A percentile compares a stretch with the other conserved stretches of the same genome.
Evolutionary conservation across 2,329 filamentous ascomycete species (phyloP).

Genomic region (Hortaea sp.): DNA sequence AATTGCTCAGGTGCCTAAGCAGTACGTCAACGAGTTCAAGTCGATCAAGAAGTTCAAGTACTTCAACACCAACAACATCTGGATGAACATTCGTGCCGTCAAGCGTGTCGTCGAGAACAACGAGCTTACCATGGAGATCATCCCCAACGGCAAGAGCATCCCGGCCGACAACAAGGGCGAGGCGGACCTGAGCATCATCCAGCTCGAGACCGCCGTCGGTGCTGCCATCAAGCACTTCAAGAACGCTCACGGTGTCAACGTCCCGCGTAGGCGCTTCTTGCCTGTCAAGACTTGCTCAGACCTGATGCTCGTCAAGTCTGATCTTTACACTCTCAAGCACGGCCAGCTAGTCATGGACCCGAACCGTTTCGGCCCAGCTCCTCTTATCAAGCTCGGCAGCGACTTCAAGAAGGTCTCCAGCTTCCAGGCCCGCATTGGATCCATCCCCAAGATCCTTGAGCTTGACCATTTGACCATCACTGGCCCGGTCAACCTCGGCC

Average conservation of each 20-base stretch:
- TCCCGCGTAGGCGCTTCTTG: constrained; percentile 93
- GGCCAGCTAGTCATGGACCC: constrained; percentile 96
- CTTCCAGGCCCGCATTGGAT: constrained; percentile 79
- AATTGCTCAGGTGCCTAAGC: constrained; percentile 98
- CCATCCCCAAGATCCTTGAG: constrained; percentile 84
- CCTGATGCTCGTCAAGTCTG: constrained; percentile 98
- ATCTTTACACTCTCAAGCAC: constrained; percentile 97
- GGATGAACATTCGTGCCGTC: constrained; percentile 95
- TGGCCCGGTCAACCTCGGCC: constrained; percentile 90
- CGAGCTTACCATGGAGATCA: constrained; percentile 98
- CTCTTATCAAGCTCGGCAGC: constrained; percentile 94
- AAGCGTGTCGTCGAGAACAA: constrained; percentile 98
- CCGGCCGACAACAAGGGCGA: constrained; percentile 99
- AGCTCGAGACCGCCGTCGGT: constrained; percentile 97
- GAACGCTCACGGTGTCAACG: constrained; percentile 98
- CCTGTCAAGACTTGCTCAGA: constrained; percentile 99
- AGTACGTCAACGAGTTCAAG: constrained; percentile 99
- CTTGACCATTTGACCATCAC: constrained; percentile 95
- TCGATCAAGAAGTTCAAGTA: constrained; percentile 99
- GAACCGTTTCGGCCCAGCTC: constrained; percentile 89
- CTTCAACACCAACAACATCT: constrained; percentile 99
- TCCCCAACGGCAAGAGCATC: constrained; percentile 97
- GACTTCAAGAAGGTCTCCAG: constrained; percentile 99
- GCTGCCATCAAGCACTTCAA: constrained; percentile 98
- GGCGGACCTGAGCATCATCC: constrained; percentile 91